Percentiles rank a stretch among this genome's conserved stretches.
phyloP scores from a whole-genome alignment of 2,329 filamentous ascomycete species.

The Ophiostoma sp. region DNA sequence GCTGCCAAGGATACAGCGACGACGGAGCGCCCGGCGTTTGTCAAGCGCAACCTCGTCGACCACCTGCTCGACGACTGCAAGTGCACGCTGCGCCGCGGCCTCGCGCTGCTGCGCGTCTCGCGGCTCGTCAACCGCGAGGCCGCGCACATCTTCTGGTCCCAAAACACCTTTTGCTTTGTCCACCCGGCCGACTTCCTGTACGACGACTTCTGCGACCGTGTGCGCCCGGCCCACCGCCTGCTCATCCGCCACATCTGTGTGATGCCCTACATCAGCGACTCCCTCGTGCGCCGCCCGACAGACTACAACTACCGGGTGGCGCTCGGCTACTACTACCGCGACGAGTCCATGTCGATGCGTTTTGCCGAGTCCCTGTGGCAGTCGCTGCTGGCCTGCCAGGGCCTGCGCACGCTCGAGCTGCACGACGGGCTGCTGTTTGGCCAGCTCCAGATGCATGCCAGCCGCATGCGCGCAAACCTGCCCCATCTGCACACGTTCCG shows the following conservation, averaged over 20 bases:
- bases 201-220: slow-evolving; percentile 17
- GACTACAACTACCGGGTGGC: neutral
- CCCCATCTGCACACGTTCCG: slow-evolving; percentile 2
- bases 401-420: slow-evolving; percentile 12
- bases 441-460: neutral
- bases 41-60: neutral
- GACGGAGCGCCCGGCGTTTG: slow-evolving; percentile 20
- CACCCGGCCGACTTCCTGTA: neutral
- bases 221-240: slow-evolving; percentile 22
- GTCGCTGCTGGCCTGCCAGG: neutral
- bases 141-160: slow-evolving; percentile 24
- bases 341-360: no score
- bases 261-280: slow-evolving; percentile 13
- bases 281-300: neutral
- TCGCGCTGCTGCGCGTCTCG: slow-evolving; percentile 21
- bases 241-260: slow-evolving; percentile 25
- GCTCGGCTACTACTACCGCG: no score
- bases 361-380: neutral
- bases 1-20: neutral
- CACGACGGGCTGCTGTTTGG: neutral
- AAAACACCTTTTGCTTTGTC: slow-evolving; percentile 23
- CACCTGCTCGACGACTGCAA: neutral
- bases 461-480: neutral
- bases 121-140: slow-evolving; percentile 26
- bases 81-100: slow-evolving; percentile 22